Conservation (phyloP, 2,329 filamentous ascomycete species). For the Alternaria alternata region DNA sequence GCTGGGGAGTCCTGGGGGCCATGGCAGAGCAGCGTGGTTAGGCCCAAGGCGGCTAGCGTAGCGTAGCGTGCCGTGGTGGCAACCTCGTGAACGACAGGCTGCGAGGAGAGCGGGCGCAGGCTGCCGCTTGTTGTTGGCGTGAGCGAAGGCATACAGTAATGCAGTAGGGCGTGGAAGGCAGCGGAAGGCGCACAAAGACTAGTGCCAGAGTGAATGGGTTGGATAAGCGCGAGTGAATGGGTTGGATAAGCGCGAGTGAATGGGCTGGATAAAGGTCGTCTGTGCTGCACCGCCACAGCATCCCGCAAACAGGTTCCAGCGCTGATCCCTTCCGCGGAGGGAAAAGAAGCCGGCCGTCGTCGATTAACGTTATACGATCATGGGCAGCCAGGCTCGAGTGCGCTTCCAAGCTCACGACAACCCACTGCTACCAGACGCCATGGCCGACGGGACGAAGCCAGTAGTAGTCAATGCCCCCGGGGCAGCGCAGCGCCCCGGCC, state of each 20-base stretch:
- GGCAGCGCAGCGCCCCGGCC: slow-evolving; percentile 13
- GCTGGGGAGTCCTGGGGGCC: neutral
- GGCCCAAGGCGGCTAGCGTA: neutral
- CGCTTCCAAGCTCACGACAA: slow-evolving; percentile 30
- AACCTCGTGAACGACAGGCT: neutral
- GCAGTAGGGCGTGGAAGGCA: neutral
- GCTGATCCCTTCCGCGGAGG: slow-evolving; percentile 21
- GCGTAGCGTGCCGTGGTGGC: neutral
- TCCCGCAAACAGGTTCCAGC: slow-evolving; percentile 11
- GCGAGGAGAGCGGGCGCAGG: neutral
- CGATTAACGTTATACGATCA: slow-evolving; percentile 23
- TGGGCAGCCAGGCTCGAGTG: slow-evolving; percentile 37
- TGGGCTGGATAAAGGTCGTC: neutral
- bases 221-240: neutral
- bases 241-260: neutral
- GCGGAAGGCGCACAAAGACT: neutral
- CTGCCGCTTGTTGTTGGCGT: neutral
- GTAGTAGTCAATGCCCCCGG: slow-evolving; percentile 43
- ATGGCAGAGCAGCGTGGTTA: neutral
- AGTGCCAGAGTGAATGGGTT: neutral
- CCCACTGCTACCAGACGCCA: slow-evolving; percentile 24
- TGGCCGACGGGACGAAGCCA: slow-evolving; percentile 41
- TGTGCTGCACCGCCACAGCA: slow-evolving; percentile 20
- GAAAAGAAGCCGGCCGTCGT: slow-evolving; percentile 7
- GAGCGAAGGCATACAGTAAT: too few relatives aligned